Conservation (phyloP, 1,139 yeast genomes). For the Magnusiomyces suaveolens region DNA sequence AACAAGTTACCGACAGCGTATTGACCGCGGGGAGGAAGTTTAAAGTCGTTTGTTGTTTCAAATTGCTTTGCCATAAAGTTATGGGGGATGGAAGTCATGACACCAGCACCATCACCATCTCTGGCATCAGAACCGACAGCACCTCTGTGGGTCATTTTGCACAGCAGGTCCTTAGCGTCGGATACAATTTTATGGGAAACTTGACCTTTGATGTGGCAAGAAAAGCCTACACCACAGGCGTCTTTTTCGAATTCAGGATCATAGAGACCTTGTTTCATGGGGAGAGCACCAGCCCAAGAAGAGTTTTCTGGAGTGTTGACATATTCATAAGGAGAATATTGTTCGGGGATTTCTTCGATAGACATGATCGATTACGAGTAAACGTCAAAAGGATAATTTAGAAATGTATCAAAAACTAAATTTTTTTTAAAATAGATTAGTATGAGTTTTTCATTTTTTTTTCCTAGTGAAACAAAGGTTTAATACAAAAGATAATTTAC, state of each 20-base stretch:
- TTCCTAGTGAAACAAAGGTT: no score
- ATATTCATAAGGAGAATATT: slow-evolving; percentile 44
- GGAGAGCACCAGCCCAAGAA: slow-evolving; percentile 89
- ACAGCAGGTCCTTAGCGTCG: slow-evolving; percentile 71
- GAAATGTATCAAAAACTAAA: no score
- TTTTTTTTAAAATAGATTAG: no score
- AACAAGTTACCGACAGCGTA: slow-evolving; percentile 93
- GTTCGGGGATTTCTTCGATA: slow-evolving; percentile 20
- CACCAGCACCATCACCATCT: slow-evolving; percentile 99
- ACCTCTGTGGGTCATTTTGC: slow-evolving; percentile 98
- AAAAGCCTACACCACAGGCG: slow-evolving; percentile 98
- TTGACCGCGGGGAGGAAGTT: slow-evolving; percentile 68
- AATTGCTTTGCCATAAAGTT: slow-evolving; percentile 78
- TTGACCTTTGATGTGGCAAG: slow-evolving; percentile 84
- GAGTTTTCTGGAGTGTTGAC: slow-evolving; percentile 69
- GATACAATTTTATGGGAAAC: slow-evolving; percentile 87
- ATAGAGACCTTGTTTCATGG: slow-evolving; percentile 79
- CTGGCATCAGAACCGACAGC: slow-evolving; percentile 93
- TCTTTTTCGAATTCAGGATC: slow-evolving; percentile 92
- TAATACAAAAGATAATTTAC: no score
- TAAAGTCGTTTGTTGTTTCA: slow-evolving; percentile 44
- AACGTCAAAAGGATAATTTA: no score
- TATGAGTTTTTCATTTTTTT: no score
- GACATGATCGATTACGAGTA: background rate
- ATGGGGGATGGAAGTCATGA: slow-evolving; percentile 86